These are phyloP conservation scores for Protomyces inouyei DNA, from an alignment of 1,139 yeast genomes.

Conservation along the genomic window DNA sequence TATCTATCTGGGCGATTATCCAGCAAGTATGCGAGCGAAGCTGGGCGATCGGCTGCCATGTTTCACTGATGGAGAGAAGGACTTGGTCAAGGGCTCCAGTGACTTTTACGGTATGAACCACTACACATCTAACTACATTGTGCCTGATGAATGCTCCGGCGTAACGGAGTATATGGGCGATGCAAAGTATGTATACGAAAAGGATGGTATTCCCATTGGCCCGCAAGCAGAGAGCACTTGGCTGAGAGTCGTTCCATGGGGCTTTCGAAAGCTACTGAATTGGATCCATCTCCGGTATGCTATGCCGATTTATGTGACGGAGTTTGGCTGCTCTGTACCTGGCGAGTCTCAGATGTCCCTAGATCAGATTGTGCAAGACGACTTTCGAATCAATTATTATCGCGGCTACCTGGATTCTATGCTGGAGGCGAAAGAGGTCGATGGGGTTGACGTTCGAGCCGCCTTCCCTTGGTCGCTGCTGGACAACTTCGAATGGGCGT, in stretches of 20 bases:
- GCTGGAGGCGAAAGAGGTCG: slow-evolving; percentile 36
- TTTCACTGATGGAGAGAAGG: slow-evolving; percentile 39
- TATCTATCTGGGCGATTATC: slow-evolving; percentile 41
- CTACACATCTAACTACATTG: slow-evolving; percentile 38
- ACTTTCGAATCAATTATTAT: slow-evolving; percentile 40
- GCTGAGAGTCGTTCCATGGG: slow-evolving; percentile 21
- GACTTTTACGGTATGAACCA: slow-evolving; percentile 44
- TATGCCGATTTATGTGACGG: slow-evolving; percentile 38
- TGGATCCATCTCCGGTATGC: slow-evolving; percentile 13
- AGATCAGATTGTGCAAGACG: slow-evolving; percentile 39
- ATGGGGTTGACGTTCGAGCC: slow-evolving; percentile 40
- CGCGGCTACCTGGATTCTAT: slow-evolving; percentile 39
- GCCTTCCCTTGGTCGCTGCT: slow-evolving; percentile 43
- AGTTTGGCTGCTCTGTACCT: slow-evolving; percentile 43
- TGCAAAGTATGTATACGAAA: slow-evolving; percentile 35
- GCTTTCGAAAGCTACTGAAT: slow-evolving; percentile 8
- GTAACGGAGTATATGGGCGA: slow-evolving; percentile 36
- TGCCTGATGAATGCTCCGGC: background rate
- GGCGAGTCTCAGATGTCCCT: slow-evolving; percentile 38
- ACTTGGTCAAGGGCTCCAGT: slow-evolving; percentile 35
- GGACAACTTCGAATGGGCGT: slow-evolving; percentile 44
- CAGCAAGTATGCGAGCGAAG: slow-evolving; percentile 37
- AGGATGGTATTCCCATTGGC: slow-evolving; percentile 35
- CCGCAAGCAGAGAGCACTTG: slow-evolving; percentile 34
- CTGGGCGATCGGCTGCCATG: slow-evolving; percentile 35